Evolutionary conservation across 257 asterid species (phyloP), one percentile per base, ranked within the genome.

Genomic region (Plantago ovata): DNA sequence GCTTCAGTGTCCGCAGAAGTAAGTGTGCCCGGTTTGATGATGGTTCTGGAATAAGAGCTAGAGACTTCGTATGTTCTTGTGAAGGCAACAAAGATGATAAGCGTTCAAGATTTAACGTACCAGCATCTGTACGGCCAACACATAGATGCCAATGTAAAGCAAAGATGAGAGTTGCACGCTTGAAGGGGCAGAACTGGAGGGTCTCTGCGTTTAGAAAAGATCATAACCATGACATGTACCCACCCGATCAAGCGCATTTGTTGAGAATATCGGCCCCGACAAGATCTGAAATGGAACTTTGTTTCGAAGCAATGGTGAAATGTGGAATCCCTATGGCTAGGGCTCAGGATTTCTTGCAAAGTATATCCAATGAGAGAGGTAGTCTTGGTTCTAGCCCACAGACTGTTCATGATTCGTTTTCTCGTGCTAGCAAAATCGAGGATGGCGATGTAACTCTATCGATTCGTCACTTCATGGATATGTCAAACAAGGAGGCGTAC

Each of bases 121-220:
- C 54, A 9, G 7, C 54, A 9, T 49, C 33, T 13, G 54, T 49
- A 2, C 18, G 36, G 3, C 54, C 54, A n/a, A 49, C 54, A 3
- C 28, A 16, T 49, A 49, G 54, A 49, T 49, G 54, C 13, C 33
- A 49, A 8, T 49, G 54, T 3, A 49, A 21, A 21, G 54, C 54
- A 3, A 49, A 49, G 36, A 9, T 49, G 0, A 9, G 54, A n/a
- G 10, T 49, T 49, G 24, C 54, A 21, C 54, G 54, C 5, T 20
- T 49, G 54, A 49, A 49, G 15, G 54, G 54, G 36, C 54, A 49
- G 10, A 49, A 21, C 13, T 49, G 54, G 54, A 49, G 28, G 36
- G 14, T 49, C 0, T 16, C 54, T 2, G 36, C 14, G 33, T 49
- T 49, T 21, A 8, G 36, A 3, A 49, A 49, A 32, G 54, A 49